Evolutionary conservation across 2,329 filamentous ascomycete species (phyloP).

Genomic region (Aureobasidium sp.): DNA sequence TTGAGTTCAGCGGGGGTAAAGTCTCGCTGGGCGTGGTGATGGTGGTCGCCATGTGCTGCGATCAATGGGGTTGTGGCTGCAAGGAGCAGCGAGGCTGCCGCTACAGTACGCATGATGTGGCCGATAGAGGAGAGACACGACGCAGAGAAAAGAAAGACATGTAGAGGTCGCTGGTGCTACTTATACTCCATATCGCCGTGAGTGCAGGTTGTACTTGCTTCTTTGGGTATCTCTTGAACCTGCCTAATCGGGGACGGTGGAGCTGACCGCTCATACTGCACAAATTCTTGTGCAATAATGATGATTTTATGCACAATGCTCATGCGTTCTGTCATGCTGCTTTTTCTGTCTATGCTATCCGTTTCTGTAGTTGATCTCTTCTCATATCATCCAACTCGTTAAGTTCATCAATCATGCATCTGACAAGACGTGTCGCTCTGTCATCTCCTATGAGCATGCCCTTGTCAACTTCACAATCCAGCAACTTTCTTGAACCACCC

Average conservation of each 20-base stretch:
- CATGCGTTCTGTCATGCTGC: not conserved
- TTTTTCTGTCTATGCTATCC: not conserved
- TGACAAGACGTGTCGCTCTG: no score
- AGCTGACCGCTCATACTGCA: slow-evolving; percentile 18
- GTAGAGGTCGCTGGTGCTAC: not conserved
- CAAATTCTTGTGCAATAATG: not conserved
- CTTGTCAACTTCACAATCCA: slow-evolving; percentile 16
- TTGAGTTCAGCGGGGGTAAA: slow-evolving; percentile 13
- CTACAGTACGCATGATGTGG: not conserved
- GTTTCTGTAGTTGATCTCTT: not conserved
- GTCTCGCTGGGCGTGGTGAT: slow-evolving; percentile 10
- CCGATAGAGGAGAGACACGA: not conserved
- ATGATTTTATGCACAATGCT: not conserved
- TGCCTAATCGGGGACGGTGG: not conserved
- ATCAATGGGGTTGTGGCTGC: not conserved
- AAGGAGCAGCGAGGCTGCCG: not conserved
- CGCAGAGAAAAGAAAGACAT: not conserved
- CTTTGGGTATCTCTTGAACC: slow-evolving; percentile 5
- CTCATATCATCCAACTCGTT: not conserved
- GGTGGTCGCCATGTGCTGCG: slow-evolving; percentile 9
- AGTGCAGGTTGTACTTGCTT: slow-evolving; percentile 3
- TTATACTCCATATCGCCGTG: not conserved
- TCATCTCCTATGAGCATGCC: no score
- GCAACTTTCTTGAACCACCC: slow-evolving; percentile 42
- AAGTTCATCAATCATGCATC: not conserved